Percentiles rank a stretch among this genome's conserved stretches.
These are phyloP conservation scores for Talaromyces nanjingensis DNA, from an alignment of 495 filamentous ascomycete species.

Conservation along the genomic window DNA sequence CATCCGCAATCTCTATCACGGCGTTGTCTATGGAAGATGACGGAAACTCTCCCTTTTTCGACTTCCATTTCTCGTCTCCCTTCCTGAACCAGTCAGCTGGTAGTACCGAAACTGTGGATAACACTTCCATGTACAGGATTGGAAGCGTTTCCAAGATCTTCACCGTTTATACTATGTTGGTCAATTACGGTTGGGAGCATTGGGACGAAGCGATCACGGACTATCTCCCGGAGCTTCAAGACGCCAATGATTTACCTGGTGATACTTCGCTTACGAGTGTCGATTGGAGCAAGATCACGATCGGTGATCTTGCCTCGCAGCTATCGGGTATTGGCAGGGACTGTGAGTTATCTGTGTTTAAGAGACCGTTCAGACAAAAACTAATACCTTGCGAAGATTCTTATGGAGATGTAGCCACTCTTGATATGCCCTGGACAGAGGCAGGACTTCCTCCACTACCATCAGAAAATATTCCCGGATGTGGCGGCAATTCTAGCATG, in stretches of 20 bases:
- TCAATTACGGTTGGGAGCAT: constrained; percentile 25
- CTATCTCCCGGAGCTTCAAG: background rate
- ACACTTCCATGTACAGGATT: constrained; percentile 42
- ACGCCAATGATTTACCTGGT: constrained; percentile 41
- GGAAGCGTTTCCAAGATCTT: constrained; percentile 49
- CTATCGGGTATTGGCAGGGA: constrained; percentile 44
- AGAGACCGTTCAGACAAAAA: background rate
- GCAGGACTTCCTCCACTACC: constrained; percentile 31
- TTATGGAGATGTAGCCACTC: constrained; percentile 8
- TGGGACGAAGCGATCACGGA: constrained; percentile 40
- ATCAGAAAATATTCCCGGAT: constrained; percentile 13
- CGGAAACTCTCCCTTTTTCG: background rate
- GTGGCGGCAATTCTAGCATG: constrained; percentile 12
- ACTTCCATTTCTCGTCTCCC: background rate
- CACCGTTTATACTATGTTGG: constrained; percentile 34
- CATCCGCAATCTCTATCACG: constrained; percentile 17
- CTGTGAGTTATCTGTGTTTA: constrained; percentile 14
- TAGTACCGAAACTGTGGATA: constrained; percentile 32
- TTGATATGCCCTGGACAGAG: constrained; percentile 5
- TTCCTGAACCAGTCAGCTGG: constrained; percentile 16
- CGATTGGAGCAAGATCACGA: constrained; percentile 50
- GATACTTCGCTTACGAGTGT: constrained; percentile 33
- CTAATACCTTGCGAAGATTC: constrained; percentile 15
- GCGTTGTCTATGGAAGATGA: constrained; percentile 9
- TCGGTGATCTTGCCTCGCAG: constrained; percentile 47